A percentile compares a stretch with the other conserved stretches of the same genome.
phyloP scores from a whole-genome alignment of 1,284 basidiomycete species.

The Ustilago esculenta region DNA sequence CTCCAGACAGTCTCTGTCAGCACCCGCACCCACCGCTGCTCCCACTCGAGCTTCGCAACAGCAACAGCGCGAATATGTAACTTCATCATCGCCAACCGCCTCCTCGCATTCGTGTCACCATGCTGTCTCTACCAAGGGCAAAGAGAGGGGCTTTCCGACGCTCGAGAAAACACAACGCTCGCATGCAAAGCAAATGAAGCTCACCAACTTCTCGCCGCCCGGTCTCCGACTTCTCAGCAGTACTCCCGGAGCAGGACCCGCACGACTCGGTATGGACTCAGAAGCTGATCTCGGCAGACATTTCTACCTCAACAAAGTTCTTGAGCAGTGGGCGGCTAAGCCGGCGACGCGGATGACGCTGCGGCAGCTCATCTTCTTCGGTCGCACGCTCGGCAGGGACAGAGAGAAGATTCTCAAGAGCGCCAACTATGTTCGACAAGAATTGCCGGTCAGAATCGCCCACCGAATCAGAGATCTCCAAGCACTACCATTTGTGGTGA shows the following conservation, averaged over 20 bases:
- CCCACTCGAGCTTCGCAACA: too few relatives aligned
- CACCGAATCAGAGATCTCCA: conserved; percentile 88
- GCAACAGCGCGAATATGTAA: neutral
- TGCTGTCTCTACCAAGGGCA: conserved; percentile 15
- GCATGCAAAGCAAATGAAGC: neutral
- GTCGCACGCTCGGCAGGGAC: conserved; percentile 50
- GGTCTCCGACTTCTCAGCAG: conserved; percentile 21
- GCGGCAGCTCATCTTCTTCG: conserved; percentile 77
- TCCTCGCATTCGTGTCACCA: neutral
- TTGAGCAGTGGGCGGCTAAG: conserved; percentile 82
- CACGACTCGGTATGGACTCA: conserved; percentile 28
- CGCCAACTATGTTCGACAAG: conserved; percentile 87
- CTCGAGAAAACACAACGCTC: neutral
- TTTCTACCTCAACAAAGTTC: conserved; percentile 85
- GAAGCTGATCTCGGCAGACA: conserved; percentile 69
- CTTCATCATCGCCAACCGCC: conserved; percentile 6
- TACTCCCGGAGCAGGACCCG: neutral
- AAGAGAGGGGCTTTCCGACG: conserved; percentile 3
- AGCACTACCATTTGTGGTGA: conserved; percentile 84
- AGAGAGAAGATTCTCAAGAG: conserved; percentile 68
- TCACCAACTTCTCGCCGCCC: neutral
- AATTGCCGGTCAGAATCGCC: conserved; percentile 85
- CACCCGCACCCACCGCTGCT: too few relatives aligned
- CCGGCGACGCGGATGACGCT: conserved; percentile 79
- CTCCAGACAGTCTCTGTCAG: neutral